These are phyloP conservation scores for Aspergillus incahuasiensis DNA, from an alignment of 495 filamentous ascomycete genomes.

Conservation along the genomic window DNA sequence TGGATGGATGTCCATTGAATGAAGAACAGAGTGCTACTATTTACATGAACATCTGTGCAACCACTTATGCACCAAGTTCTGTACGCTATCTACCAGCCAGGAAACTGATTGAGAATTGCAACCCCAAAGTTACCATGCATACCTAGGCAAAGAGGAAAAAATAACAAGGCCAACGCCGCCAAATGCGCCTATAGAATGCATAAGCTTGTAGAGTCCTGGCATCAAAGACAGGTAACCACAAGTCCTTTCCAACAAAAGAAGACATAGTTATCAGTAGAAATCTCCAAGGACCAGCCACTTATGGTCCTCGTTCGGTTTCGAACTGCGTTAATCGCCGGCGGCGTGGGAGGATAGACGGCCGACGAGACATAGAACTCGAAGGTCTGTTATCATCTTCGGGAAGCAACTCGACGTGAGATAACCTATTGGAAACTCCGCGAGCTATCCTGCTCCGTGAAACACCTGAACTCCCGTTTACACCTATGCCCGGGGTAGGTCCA, in stretches of 20 bases:
- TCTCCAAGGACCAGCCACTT: conserved; percentile 2
- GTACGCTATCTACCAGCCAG: background rate
- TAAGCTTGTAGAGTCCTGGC: conserved; percentile 3
- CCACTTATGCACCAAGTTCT: conserved; percentile 1
- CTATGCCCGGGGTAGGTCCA: conserved; percentile 32
- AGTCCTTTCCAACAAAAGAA: conserved; percentile 2
- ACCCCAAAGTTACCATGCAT: background rate
- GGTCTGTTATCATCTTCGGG: conserved; percentile 34
- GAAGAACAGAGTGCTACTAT: conserved; percentile 2
- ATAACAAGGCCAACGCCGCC: conserved; percentile 4
- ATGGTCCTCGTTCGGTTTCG: conserved; percentile 37
- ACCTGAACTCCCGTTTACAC: conserved; percentile 31
- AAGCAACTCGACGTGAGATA: conserved; percentile 36
- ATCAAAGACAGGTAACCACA: background rate
- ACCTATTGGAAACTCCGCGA: conserved; percentile 40
- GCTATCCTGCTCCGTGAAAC: conserved; percentile 41
- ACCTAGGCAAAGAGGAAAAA: conserved; percentile 4
- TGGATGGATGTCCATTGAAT: background rate
- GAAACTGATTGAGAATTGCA: background rate
- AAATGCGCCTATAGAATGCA: conserved; percentile 24
- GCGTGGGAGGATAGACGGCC: conserved; percentile 37
- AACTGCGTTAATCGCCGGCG: conserved; percentile 35
- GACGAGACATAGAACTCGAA: conserved; percentile 32
- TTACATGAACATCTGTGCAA: conserved; percentile 6
- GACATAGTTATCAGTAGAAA: conserved; percentile 6